Percentiles rank a stretch among this genome's conserved stretches.
Conservation (phyloP, 768 basidiomycete species). For the Serendipita vermifera region DNA sequence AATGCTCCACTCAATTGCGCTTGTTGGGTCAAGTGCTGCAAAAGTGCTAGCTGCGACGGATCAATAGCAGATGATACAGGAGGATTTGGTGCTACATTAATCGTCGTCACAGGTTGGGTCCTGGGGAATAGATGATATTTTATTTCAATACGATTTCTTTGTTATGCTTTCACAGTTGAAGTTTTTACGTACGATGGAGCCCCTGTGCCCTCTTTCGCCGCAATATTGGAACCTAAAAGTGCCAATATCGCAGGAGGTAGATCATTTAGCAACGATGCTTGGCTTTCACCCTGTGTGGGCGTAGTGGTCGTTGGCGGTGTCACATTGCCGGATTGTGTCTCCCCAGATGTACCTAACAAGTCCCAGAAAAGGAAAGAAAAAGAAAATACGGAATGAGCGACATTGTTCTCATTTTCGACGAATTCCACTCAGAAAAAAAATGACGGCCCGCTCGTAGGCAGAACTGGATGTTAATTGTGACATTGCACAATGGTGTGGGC, state of each 20-base stretch:
- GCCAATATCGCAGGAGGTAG: slow-evolving; percentile 10
- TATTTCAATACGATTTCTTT: slow-evolving; percentile 15
- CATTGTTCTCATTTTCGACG: slow-evolving; percentile 50
- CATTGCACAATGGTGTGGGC: slow-evolving; percentile 13
- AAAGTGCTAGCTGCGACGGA: slow-evolving; percentile 48
- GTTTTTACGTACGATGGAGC: slow-evolving; percentile 23
- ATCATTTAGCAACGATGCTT: background rate
- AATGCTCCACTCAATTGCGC: slow-evolving; percentile 27
- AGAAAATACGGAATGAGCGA: slow-evolving; percentile 29
- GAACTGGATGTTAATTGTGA: slow-evolving; percentile 4
- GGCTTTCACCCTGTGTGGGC: background rate
- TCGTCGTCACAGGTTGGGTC: slow-evolving; percentile 16
- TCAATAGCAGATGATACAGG: slow-evolving; percentile 27
- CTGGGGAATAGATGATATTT: no score
- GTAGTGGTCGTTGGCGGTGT: background rate
- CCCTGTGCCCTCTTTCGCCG: slow-evolving; percentile 22
- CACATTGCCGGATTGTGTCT: no score
- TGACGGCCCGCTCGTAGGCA: slow-evolving; percentile 28
- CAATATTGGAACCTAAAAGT: slow-evolving; percentile 24
- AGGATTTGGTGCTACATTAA: slow-evolving; percentile 25
- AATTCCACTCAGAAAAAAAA: slow-evolving; percentile 69
- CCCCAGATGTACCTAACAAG: slow-evolving; percentile 3
- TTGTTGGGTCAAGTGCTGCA: slow-evolving; percentile 64
- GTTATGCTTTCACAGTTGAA: slow-evolving; percentile 17
- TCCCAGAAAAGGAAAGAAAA: slow-evolving; percentile 24